Percentiles rank a stretch among this genome's conserved stretches.
Conservation (phyloP, 1,284 basidiomycete genomes). For the Lignosus rhinocerotis region DNA sequence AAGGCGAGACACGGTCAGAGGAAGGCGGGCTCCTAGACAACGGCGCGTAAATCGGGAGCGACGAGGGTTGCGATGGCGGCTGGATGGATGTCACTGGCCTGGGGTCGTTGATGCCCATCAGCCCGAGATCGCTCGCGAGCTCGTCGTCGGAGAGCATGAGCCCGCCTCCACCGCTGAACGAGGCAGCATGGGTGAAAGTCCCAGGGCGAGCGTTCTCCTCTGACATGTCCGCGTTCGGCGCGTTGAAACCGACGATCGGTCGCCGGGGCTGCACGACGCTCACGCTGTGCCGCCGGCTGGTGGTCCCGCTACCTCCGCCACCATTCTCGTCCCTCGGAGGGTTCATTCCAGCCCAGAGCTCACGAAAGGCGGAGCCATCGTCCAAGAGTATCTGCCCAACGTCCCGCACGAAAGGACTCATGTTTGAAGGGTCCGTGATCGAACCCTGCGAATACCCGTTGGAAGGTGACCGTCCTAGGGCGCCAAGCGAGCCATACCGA, state of each 20-base stretch:
- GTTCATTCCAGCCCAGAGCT: constrained; percentile 69
- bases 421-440: constrained; percentile 68
- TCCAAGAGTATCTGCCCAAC: constrained; percentile 75
- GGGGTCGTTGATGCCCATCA: constrained; percentile 59
- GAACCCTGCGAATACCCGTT: constrained; percentile 51
- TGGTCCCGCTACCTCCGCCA: constrained; percentile 71
- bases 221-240: constrained; percentile 46
- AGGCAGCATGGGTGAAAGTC: constrained; percentile 22
- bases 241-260: constrained; percentile 68
- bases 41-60: constrained; percentile 71
- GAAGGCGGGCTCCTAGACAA: constrained; percentile 62
- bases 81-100: constrained; percentile 43
- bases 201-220: constrained; percentile 45
- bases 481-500: constrained; percentile 65
- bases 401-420: constrained; percentile 79
- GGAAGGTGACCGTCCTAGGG: constrained; percentile 53
- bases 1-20: constrained; percentile 53
- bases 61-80: constrained; percentile 59
- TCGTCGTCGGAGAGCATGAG: constrained; percentile 80
- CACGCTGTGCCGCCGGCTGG: constrained; percentile 83
- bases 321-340: constrained; percentile 61
- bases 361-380: constrained; percentile 64
- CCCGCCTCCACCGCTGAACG: constrained; percentile 43
- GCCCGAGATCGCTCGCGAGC: constrained; percentile 67
- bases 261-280: constrained; percentile 78